Evolutionary conservation across 345 rosid species (phyloP), one percentile per base, ranked within the genome.

Genomic region (Brassica cretica): DNA sequence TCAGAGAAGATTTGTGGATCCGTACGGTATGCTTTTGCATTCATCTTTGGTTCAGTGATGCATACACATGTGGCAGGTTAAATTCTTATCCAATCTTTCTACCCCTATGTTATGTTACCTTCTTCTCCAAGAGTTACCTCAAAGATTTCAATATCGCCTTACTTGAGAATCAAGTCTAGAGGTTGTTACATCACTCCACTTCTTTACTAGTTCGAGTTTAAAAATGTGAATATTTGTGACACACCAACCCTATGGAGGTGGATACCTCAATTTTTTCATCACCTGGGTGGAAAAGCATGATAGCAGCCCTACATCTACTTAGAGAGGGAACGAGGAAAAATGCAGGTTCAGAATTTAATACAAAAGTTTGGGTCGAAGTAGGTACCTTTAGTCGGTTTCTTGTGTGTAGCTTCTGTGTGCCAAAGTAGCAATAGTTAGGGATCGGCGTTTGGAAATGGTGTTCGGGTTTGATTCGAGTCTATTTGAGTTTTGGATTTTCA

Each of bases 231-330:
- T 49, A 49, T 49, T 49, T 14, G 6, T 49, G 56, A 49, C 56
- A 49, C 56, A 49, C 56, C 56, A 49, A 49, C 56, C 56, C 56
- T 49, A 49, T 49, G 56, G 56, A 49, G 56, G 56, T 49, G 56
- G 56, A 49, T 49, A 49, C 56, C 56, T 49, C 56, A 49, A 49
- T 5, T 5, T 5, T 49, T 49, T 49, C 7, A 14, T n/a, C 56
- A 49, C 18, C 2, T 2, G 18, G 56, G 18, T 49, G 56, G 56
- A 49, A 49, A n/a, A 49, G 18, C 56, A 49, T 14, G 56, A 49
- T 49, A n/a, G 18, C 56, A 49, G 56, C 56, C 56, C 19, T 4
- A 4, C 2, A 49, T 49, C 56, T 49, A 5, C 18, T 49, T 6
- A 49, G 18, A 49, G 8, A 49, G 8, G 56, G 56, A 49, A n/a